Evolutionary conservation across 192 early-diverging fungal genomes (phyloP).

Genomic region (Gaertneriomyces sp.): DNA sequence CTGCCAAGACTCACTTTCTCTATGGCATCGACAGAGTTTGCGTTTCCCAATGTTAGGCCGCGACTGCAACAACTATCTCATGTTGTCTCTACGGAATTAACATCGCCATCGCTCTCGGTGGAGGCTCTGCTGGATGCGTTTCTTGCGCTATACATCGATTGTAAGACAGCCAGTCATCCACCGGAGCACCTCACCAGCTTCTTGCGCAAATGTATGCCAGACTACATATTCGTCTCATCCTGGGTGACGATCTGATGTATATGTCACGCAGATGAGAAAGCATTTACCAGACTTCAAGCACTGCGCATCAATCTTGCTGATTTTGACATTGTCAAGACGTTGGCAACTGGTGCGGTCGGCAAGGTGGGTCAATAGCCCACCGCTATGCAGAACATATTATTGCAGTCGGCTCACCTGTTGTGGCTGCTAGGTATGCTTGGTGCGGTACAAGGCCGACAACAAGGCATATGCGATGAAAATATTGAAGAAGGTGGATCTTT

Average conservation of each 20-base stretch:
- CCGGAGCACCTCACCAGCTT: constrained; percentile 43
- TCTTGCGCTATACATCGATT: constrained; percentile 51
- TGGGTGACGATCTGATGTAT: background rate
- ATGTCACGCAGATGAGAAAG: constrained; percentile 41
- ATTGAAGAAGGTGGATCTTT: constrained; percentile 66
- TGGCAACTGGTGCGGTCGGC: constrained; percentile 72
- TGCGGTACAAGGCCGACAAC: constrained; percentile 64
- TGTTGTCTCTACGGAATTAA: constrained; percentile 28
- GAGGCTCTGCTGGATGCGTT: constrained; percentile 52
- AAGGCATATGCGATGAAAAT: constrained; percentile 80
- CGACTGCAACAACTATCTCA: constrained; percentile 42
- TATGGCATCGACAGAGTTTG: constrained; percentile 17
- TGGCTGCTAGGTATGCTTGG: constrained; percentile 70
- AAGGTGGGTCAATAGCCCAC: constrained; percentile 35
- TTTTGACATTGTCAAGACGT: constrained; percentile 70
- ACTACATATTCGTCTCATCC: too few species aligned
- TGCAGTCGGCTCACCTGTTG: background rate
- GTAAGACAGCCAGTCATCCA: constrained; percentile 39
- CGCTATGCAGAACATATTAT: constrained; percentile 29
- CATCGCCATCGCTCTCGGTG: constrained; percentile 39
- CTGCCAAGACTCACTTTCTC: background rate
- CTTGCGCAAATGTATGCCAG: constrained; percentile 42
- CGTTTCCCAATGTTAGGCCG: constrained; percentile 13
- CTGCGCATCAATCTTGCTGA: constrained; percentile 66
- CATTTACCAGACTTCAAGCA: constrained; percentile 39